phyloP scores from a whole-genome alignment of 345 rosid species.

The Brassica nigra region DNA sequence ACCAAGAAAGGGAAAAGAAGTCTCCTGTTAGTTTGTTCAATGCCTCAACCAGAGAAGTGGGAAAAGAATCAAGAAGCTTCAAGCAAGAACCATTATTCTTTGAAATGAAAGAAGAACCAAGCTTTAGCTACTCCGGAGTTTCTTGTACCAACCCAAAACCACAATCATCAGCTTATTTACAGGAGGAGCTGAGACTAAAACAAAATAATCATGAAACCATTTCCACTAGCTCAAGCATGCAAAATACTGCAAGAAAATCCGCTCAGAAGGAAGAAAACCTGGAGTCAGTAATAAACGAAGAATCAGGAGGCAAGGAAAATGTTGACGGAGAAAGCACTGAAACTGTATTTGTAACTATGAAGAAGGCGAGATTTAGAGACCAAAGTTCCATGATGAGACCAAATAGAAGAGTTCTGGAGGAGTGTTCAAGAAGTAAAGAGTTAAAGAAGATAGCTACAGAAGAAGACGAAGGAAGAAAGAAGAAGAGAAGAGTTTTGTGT shows the following conservation, averaged over 20 bases:
- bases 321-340: constrained; percentile 24
- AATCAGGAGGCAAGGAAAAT: constrained; percentile 42
- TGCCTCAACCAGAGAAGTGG: constrained; percentile 10
- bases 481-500: constrained; percentile 46
- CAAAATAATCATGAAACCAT: constrained; percentile 20
- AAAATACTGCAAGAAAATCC: constrained; percentile 11
- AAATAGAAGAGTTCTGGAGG: constrained; percentile 19
- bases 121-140: neutral
- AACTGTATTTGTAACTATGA: constrained; percentile 58
- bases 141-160: neutral
- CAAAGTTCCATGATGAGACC: constrained; percentile 32
- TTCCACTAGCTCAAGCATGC: constrained; percentile 5
- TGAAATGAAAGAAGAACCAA: constrained; percentile 15
- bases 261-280: neutral
- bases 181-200: constrained; percentile 35
- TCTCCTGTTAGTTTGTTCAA: neutral
- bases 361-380: constrained; percentile 40
- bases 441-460: constrained; percentile 18
- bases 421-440: constrained; percentile 39
- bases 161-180: constrained; percentile 23
- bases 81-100: constrained; percentile 22
- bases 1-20: constrained; percentile 17
- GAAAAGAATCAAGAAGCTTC: constrained; percentile 30
- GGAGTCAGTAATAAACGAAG: neutral
- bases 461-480: constrained; percentile 1